Base-by-base conservation (phyloP, 345 rosid genomes). In the Populus deltoides region DNA sequence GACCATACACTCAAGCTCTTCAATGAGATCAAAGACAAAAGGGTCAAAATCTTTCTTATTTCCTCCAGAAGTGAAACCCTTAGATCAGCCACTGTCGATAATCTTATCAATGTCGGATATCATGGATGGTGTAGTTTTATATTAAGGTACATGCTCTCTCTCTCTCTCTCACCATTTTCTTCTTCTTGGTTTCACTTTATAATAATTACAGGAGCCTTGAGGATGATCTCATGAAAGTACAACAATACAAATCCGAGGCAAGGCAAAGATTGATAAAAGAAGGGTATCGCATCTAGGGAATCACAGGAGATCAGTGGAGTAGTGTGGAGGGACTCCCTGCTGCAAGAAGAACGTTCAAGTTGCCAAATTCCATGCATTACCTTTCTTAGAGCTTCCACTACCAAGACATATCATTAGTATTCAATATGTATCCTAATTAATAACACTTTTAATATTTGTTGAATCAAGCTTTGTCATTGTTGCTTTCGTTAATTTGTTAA, bases 281-380 rank as follows among this genome's bases (percentile, higher is more conserved):
- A 77, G 97, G 97, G 27, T 94, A 89, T 84, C 86, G 94, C 77
- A 88, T 94, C 2, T 91, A 92, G 97, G 97, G 92, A 66, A 89
- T 87, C 68, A 78, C 89, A 77, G 97, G 93, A 75, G 94, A 91
- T 71, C 98, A 94, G 59, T 91, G 91, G 93, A 92, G 92, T 86
- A 92, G 97, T 43, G 75, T 94, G 11, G 79, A 80, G 39, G 97
- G 98, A 17, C 90, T 86, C 53, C 94, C 97, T 1, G 41, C 29
- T 72, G 90, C 97, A 20, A 83, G 83, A 79, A 88, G 94, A 81
- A 87, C 93, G 70, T 94, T 94, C 92, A 94, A 94, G 89, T 90
- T 94, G 43, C 98, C 97, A 35, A 94, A 94, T 85, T 90, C 98
- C 65, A 85, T 90, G 63, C 92, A 93, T 82, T 90, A 89, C 78